A percentile compares a stretch with the other conserved stretches of the same genome.
These are phyloP conservation scores for Suillus sp. DNA, from an alignment of 768 basidiomycete species.

Conservation along the genomic window DNA sequence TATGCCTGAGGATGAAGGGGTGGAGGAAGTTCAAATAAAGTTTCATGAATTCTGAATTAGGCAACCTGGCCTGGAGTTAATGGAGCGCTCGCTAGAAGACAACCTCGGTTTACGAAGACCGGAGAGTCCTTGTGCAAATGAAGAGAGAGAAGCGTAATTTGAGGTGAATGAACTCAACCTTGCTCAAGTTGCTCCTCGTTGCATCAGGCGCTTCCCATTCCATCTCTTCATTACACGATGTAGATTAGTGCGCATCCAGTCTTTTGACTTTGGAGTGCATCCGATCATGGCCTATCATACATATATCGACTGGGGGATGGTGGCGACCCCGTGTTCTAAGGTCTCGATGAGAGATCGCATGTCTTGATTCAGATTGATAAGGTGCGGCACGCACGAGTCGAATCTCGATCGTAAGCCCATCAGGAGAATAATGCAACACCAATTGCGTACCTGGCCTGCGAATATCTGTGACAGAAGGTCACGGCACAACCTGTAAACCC, in stretches of 20 bases:
- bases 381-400: conserved; percentile 23
- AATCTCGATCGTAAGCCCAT: conserved; percentile 15
- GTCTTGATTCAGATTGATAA: conserved; percentile 30
- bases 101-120: conserved; percentile 34
- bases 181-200: conserved; percentile 31
- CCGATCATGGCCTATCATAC: conserved; percentile 29
- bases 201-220: conserved; percentile 29
- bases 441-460: conserved; percentile 28
- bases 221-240: conserved; percentile 36
- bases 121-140: conserved; percentile 32
- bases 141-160: conserved; percentile 48
- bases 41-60: conserved; percentile 23
- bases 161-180: conserved; percentile 41
- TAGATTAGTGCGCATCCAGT: conserved; percentile 28
- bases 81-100: conserved; percentile 28
- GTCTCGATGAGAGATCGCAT: conserved; percentile 13
- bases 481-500: conserved; percentile 90
- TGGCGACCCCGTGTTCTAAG: conserved; percentile 15
- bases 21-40: conserved; percentile 13
- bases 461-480: conserved; percentile 32
- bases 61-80: conserved; percentile 30
- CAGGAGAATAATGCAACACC: conserved; percentile 4
- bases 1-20: not conserved
- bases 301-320: conserved; percentile 14
- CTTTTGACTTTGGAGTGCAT: conserved; percentile 19